Conservation (phyloP, 1,139 yeast species). For the Geotrichum histeridarum region DNA sequence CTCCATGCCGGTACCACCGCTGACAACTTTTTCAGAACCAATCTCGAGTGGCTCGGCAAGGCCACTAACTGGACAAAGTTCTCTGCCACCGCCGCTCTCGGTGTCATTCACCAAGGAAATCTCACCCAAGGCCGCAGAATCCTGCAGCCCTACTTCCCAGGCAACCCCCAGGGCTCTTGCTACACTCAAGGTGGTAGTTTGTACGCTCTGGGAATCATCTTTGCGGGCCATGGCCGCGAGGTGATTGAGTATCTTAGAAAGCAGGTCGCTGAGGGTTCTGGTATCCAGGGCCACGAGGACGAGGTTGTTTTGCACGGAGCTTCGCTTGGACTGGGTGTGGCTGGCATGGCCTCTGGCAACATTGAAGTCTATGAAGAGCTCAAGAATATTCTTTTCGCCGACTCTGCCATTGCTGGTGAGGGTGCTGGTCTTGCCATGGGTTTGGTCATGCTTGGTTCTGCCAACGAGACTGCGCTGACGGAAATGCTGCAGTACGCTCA, state of each 20-base stretch:
- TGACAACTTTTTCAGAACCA: slow-evolving; percentile 84
- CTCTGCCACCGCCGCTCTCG: slow-evolving; percentile 95
- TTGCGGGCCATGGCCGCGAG: slow-evolving; percentile 94
- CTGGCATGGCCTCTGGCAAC: slow-evolving; percentile 89
- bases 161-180: slow-evolving; percentile 49
- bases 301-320: slow-evolving; percentile 96
- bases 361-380: slow-evolving; percentile 73
- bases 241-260: slow-evolving; percentile 73
- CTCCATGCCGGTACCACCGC: slow-evolving; percentile 97
- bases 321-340: slow-evolving; percentile 90
- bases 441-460: slow-evolving; percentile 91
- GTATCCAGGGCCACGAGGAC: slow-evolving; percentile 54
- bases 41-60: slow-evolving; percentile 92
- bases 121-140: slow-evolving; percentile 84
- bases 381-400: slow-evolving; percentile 79
- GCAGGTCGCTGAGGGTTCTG: slow-evolving; percentile 61
- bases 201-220: slow-evolving; percentile 87
- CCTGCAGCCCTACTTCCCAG: slow-evolving; percentile 88
- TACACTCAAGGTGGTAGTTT: slow-evolving; percentile 95
- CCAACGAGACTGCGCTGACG: slow-evolving; percentile 60
- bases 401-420: slow-evolving; percentile 91
- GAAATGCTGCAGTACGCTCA: slow-evolving; percentile 91
- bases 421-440: slow-evolving; percentile 98
- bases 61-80: slow-evolving; percentile 98
- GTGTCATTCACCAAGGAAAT: slow-evolving; percentile 95